Conservation (phyloP, 139 green algal species). For the Chlorella sp. region DNA sequence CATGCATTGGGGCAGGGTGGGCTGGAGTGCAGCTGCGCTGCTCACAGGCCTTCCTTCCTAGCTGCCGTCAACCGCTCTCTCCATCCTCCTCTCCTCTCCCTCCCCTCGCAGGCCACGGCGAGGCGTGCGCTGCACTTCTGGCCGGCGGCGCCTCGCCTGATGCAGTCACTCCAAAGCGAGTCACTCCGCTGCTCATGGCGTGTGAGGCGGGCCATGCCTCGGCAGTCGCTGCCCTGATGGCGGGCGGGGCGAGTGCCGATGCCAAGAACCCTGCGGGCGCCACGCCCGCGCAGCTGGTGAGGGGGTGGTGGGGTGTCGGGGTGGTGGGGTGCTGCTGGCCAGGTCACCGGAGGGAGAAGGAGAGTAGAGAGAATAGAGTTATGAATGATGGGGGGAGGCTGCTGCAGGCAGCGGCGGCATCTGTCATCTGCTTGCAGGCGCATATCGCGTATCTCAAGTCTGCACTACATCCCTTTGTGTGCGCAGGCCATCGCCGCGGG, state of each 20-base stretch:
- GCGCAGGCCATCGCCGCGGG: background rate
- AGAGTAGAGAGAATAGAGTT: too few species aligned
- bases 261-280: background rate
- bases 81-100: too few species aligned
- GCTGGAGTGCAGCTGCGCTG: too few species aligned
- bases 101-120: background rate
- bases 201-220: conserved; percentile 5
- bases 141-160: background rate
- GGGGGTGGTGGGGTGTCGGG: background rate
- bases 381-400: too few species aligned
- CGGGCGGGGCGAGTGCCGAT: background rate
- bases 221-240: background rate
- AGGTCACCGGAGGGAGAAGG: too few species aligned
- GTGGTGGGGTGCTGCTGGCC: background rate
- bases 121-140: background rate
- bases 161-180: conserved; percentile 20
- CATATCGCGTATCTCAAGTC: too few species aligned
- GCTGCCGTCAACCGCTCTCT: too few species aligned
- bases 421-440: too few species aligned
- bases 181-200: conserved; percentile 17
- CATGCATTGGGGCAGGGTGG: too few species aligned
- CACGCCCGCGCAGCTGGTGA: background rate
- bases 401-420: background rate
- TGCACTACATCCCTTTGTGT: background rate
- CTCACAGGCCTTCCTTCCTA: too few species aligned